Base-by-base conservation (phyloP, 2,329 filamentous ascomycete genomes). In the Colletotrichum camelliae region DNA sequence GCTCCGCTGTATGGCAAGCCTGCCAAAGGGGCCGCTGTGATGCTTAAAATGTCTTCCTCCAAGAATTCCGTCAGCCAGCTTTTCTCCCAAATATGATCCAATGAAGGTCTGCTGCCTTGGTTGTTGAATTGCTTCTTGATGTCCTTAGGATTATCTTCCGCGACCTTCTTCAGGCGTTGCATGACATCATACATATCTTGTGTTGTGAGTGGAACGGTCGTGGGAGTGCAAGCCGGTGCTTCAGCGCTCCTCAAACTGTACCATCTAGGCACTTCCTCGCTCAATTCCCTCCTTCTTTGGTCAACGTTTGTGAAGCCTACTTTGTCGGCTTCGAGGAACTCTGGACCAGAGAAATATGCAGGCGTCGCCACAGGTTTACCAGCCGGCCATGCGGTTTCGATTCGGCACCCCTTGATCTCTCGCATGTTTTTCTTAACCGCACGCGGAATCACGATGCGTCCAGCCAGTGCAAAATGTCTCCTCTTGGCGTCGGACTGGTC, bases 301-400 rank as follows among this genome's bases (percentile, higher is more conserved):
- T 61, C 57, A 15, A 61, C 2, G 18, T 29, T 29, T 0, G 1
- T 16, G 4, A 35, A 61, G 0, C 57, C 57, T 0, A 0, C 57
- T 18, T 8, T 0, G 4, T 61, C 58, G 8, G 24, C 27, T 61
- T 33, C 29, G 15, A 61, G 15, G 1, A 61, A 31, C 3, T 58
- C 27, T 29, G 55, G 0, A 0, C 55, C 55, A 0, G 55, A 29
- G 24, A 0, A 0, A 29, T 58, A 58, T 27, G 55, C 55, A 16
- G 55, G 24, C 0, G 43, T 52, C 43, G 43, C 55, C 55, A 58
- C 55, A 0, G 55, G 21, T 58, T 52, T 27, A 58, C 55, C 27
- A 31, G 55, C 55, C 1, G 21, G 24, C 55, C 27, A 31, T 31
- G 58, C 29, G 0, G 24, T 33, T 15, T 31, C 24, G 29, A 61